Evolutionary conservation across 1,284 basidiomycete genomes (phyloP).

Genomic region (Phaffia rhodozyma): DNA sequence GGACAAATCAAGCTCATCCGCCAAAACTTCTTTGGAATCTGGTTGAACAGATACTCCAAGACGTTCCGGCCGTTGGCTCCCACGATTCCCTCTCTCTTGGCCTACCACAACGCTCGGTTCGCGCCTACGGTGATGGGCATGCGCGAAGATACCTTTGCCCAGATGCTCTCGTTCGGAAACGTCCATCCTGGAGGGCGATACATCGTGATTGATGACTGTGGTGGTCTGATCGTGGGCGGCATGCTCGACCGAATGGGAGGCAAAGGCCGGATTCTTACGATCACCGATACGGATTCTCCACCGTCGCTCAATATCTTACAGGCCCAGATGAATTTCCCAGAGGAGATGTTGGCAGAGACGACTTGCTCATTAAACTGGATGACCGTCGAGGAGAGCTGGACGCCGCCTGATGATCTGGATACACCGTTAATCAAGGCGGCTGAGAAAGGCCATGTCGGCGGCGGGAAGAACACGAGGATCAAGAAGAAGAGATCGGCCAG

Average conservation of each 20-base stretch:
- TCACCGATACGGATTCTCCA: slow-evolving; percentile 85
- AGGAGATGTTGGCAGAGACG: slow-evolving; percentile 45
- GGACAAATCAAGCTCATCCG: background rate
- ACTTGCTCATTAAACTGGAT: slow-evolving; percentile 79
- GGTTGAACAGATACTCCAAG: slow-evolving; percentile 59
- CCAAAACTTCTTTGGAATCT: background rate
- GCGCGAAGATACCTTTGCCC: slow-evolving; percentile 75
- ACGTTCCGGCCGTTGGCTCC: slow-evolving; percentile 80
- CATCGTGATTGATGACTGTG: slow-evolving; percentile 82
- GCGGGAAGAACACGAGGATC: background rate
- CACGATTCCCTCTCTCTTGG: slow-evolving; percentile 72
- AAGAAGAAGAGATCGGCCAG: slow-evolving; percentile 35
- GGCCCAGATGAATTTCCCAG: slow-evolving; percentile 67
- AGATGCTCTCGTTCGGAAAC: slow-evolving; percentile 73
- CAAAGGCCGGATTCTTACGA: slow-evolving; percentile 68
- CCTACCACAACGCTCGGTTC: slow-evolving; percentile 60
- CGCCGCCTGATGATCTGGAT: slow-evolving; percentile 31
- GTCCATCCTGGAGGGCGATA: slow-evolving; percentile 76
- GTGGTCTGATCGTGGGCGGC: slow-evolving; percentile 75
- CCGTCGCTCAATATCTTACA: slow-evolving; percentile 78
- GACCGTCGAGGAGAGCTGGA: slow-evolving; percentile 65
- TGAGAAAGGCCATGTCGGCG: background rate
- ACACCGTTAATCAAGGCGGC: background rate
- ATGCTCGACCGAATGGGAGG: slow-evolving; percentile 78
- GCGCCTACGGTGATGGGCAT: slow-evolving; percentile 72